A percentile compares a stretch with the other conserved stretches of the same genome.
phyloP scores from a whole-genome alignment of 441 rosid species.

The Raphanus hybrid region DNA sequence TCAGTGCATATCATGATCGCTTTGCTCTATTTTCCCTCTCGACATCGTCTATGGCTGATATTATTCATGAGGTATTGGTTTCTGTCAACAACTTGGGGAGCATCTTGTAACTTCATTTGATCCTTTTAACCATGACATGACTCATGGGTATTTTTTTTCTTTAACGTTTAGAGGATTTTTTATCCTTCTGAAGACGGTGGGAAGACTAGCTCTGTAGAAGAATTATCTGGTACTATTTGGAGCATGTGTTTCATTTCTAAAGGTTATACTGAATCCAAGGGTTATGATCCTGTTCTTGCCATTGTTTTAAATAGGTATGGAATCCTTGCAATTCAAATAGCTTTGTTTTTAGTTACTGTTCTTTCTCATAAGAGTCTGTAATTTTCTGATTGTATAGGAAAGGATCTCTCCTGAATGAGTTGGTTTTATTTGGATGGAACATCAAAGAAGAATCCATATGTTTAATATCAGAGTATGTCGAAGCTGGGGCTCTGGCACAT shows the following conservation, averaged over 20 bases:
- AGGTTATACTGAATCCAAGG: slow-evolving; percentile 59
- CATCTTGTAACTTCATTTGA: slow-evolving; percentile 29
- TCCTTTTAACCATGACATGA: slow-evolving; percentile 18
- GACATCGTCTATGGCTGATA: slow-evolving; percentile 59
- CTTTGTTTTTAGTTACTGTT: slow-evolving; percentile 34
- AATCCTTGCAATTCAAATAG: slow-evolving; percentile 38
- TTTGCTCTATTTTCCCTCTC: slow-evolving; percentile 87
- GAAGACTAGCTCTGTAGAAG: slow-evolving; percentile 35
- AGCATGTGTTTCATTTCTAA: slow-evolving; percentile 96
- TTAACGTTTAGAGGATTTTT: slow-evolving; percentile 60
- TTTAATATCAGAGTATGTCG: slow-evolving; percentile 61
- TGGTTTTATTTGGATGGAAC: slow-evolving; percentile 78
- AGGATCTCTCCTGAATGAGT: slow-evolving; percentile 67
- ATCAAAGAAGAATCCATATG: slow-evolving; percentile 56
- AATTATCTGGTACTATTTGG: slow-evolving; percentile 90
- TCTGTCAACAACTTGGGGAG: slow-evolving; percentile 31
- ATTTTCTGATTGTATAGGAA: slow-evolving; percentile 63
- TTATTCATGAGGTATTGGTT: slow-evolving; percentile 68
- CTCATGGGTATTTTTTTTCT: background rate
- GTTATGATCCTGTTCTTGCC: slow-evolving; percentile 85
- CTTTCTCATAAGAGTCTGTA: slow-evolving; percentile 26
- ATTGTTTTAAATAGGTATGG: slow-evolving; percentile 86
- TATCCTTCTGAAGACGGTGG: slow-evolving; percentile 69
- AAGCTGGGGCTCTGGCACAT: slow-evolving; percentile 85
- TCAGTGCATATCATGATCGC: slow-evolving; percentile 83